These are phyloP conservation scores for Globisporangium apiculatum DNA, from an alignment of 352 stramenopile genomes.

Conservation along the genomic window DNA sequence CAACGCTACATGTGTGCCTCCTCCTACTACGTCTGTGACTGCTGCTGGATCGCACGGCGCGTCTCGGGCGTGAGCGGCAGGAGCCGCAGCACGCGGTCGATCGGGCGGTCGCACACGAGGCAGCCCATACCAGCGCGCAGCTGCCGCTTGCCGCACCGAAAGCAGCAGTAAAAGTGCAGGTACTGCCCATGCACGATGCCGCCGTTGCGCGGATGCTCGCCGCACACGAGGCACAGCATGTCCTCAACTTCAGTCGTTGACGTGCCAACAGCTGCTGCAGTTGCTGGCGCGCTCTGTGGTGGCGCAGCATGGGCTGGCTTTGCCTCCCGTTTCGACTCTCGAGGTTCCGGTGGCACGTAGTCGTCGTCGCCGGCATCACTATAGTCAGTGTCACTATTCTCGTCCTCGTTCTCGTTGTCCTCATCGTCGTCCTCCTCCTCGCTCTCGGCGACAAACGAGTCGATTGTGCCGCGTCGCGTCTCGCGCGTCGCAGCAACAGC, in stretches of 20 bases:
- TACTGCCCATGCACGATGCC: constrained; percentile 73
- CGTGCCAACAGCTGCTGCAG: neutral
- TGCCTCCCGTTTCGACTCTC: neutral
- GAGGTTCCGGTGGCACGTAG: neutral
- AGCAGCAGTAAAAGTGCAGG: constrained; percentile 80
- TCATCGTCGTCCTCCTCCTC: constrained; percentile 31
- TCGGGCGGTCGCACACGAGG: constrained; percentile 71
- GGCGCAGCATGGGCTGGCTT: neutral
- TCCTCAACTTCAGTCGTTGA: constrained; percentile 29
- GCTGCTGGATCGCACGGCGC: constrained; percentile 29
- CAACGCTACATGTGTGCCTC: too few species aligned
- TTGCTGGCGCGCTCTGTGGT: too few species aligned
- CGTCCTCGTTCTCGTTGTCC: constrained; percentile 34
- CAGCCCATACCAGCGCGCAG: constrained; percentile 41
- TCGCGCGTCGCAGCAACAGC: constrained; percentile 3
- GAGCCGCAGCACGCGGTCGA: constrained; percentile 65
- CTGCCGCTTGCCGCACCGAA: constrained; percentile 66
- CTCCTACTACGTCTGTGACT: constrained; percentile 8
- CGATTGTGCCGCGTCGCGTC: constrained; percentile 40
- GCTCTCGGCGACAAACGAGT: constrained; percentile 58
- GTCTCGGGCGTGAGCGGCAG: constrained; percentile 60
- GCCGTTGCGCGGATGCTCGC: constrained; percentile 47
- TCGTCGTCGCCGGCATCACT: constrained; percentile 1
- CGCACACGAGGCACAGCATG: constrained; percentile 63
- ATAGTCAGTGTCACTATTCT: constrained; percentile 7